These are phyloP conservation scores for Phragmites australis DNA, from an alignment of 176 grass and related monocot genomes.

Conservation along the genomic window DNA sequence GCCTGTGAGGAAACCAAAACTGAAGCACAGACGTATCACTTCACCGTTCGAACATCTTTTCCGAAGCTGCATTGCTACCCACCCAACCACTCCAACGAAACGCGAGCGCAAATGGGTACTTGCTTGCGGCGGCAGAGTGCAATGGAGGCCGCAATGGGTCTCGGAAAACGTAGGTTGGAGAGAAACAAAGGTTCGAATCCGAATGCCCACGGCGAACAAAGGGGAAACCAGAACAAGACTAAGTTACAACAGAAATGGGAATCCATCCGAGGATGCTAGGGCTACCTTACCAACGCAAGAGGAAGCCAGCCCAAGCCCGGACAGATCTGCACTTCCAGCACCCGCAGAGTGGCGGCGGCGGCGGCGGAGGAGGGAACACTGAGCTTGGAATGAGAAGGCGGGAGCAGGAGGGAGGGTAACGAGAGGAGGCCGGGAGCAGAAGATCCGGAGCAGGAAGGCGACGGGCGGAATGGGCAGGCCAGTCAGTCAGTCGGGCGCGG, in stretches of 20 bases:
- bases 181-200: background rate
- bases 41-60: background rate
- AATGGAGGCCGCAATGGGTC: background rate
- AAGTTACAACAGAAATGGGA: background rate
- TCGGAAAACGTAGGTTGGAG: background rate
- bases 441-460: slow-evolving; percentile 7
- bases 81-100: slow-evolving; percentile 10
- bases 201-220: background rate
- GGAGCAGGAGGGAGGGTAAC: background rate
- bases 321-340: slow-evolving; percentile 1
- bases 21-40: background rate
- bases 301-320: background rate
- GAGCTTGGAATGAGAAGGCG: slow-evolving; percentile 25
- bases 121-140: background rate
- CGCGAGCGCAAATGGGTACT: background rate
- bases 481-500: background rate
- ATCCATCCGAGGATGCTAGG: background rate
- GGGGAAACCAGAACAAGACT: background rate
- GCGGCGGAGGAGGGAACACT: background rate
- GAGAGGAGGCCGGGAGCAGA: background rate
- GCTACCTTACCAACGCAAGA: background rate
- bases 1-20: background rate
- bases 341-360: too few species aligned
- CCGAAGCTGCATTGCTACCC: background rate
- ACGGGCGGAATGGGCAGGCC: background rate